Percentiles rank a stretch among this genome's conserved stretches.
Evolutionary conservation across 2,329 filamentous ascomycete genomes (phyloP).

Genomic region (Gliomastix tumulicola): DNA sequence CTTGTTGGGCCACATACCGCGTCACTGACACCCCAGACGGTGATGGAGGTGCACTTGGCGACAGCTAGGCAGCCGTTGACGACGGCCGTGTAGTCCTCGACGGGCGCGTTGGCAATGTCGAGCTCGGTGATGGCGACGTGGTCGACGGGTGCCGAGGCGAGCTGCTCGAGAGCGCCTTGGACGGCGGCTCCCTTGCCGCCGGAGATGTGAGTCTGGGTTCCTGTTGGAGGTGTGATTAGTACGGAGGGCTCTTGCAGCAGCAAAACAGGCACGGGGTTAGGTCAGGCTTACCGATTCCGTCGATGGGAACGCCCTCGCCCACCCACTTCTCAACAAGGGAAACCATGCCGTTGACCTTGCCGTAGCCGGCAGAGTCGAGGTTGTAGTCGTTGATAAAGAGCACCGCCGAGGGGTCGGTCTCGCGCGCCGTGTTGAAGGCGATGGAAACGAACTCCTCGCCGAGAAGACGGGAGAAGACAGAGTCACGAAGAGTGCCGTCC

Average conservation of each 20-base stretch:
- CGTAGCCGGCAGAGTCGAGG: constrained; percentile 51
- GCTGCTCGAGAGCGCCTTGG: constrained; percentile 40
- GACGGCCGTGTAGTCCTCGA: constrained; percentile 51
- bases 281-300: constrained; percentile 50
- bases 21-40: constrained; percentile 51
- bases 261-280: no score
- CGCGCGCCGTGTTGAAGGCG: constrained; percentile 61
- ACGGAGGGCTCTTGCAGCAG: no score
- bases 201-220: constrained; percentile 48
- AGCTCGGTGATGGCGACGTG: constrained; percentile 63
- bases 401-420: constrained; percentile 59
- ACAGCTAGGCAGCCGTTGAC: constrained; percentile 51
- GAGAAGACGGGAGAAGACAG: constrained; percentile 60
- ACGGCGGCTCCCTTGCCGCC: constrained; percentile 34
- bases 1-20: no score
- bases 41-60: constrained; percentile 57
- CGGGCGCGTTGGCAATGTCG: constrained; percentile 53
- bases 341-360: constrained; percentile 52
- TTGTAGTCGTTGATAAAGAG: constrained; percentile 75
- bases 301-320: constrained; percentile 54
- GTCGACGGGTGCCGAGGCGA: constrained; percentile 39
- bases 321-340: constrained; percentile 57
- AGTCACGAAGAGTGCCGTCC: constrained; percentile 49
- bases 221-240: no score
- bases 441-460: constrained; percentile 64